Evolutionary conservation across 2,329 filamentous ascomycete species (phyloP), one percentile per base, ranked within the genome.

Genomic region (Talaromyces sp.): DNA sequence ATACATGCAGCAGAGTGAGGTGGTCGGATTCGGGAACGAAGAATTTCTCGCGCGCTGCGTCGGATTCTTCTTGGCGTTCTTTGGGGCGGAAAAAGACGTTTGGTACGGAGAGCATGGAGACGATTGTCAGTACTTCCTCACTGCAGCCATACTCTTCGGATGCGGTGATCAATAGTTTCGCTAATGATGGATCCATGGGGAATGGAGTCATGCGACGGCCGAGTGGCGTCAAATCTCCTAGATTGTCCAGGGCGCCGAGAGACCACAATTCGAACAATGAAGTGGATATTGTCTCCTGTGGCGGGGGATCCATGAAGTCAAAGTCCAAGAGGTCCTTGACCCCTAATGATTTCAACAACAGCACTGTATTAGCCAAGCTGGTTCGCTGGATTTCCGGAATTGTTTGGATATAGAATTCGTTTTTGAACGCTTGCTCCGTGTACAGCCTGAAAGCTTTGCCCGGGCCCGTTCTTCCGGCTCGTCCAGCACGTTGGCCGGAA

Each of bases 21-120:
- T 99, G 95, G 76, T 99, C 95, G 1, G 93, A 97, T 78, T 99
- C 95, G 33, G 95, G 93, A 8, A 99, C 95, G 80, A 97, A 98
- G 79, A 99, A 99, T 77, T 98, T 98, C 76, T 99, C 95, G 33
- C 94, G 88, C 39, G 95, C 93, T 0, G 93, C 89, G 73, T 99
- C 95, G 6, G 94, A 95, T 80, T 99, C 95, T 74, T 99, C 95
- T 73, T 97, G 91, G 1, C 95, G 90, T 78, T 99, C 96, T 75
- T 96, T 97, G 3, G 95, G 95, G 7, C 96, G 88, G 80, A 97
- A 98, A 79, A 98, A 99, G 33, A 98, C 95, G 68, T 90, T 96
- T 10, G 95, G 95, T 0, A 99, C 95, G 0, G 92, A 96, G 9
- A 99, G 86, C 95, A 99, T 98, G 27, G 93, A 94, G 24, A 99